Percentiles rank a stretch among this genome's conserved stretches.
Conservation (phyloP, 78 protist genomes). For the Isochrysis galbana region DNA sequence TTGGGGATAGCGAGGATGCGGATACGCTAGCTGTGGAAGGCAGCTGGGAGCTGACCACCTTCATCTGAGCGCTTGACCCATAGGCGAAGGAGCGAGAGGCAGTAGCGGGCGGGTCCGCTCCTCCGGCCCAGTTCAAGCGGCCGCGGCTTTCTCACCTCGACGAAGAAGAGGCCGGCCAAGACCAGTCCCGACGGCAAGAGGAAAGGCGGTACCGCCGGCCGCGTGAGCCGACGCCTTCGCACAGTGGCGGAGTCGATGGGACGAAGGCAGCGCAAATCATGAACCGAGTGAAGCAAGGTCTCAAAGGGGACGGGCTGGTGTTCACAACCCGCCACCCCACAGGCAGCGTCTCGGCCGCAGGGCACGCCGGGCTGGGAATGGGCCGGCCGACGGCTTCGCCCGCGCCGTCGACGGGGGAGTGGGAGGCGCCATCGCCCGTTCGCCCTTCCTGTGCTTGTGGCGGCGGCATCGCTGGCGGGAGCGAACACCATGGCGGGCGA, state of each 20-base stretch:
- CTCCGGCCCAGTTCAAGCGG: too few species aligned
- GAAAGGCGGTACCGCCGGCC: background rate
- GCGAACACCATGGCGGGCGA: background rate
- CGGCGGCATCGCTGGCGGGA: background rate
- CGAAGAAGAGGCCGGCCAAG: too few species aligned
- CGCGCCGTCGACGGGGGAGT: background rate
- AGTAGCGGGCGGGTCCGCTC: too few species aligned
- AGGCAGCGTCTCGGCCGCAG: background rate
- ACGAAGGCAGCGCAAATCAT: background rate
- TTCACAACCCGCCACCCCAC: constrained; percentile 7
- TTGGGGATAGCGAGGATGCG: too few species aligned
- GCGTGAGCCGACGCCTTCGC: constrained; percentile 11
- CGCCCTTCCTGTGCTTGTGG: background rate
- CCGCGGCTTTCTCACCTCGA: too few species aligned
- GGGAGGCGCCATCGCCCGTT: background rate
- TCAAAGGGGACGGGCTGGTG: background rate
- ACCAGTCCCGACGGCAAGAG: too few species aligned
- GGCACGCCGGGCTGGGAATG: background rate
- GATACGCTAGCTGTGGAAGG: too few species aligned
- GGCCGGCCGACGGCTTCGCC: background rate
- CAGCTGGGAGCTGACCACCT: too few species aligned
- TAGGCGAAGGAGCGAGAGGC: too few species aligned
- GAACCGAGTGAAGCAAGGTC: background rate
- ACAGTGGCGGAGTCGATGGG: background rate
- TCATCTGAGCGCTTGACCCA: too few species aligned